These are phyloP conservation scores for Onygenales sp. DNA, from an alignment of 2,329 filamentous ascomycete genomes.

Conservation along the genomic window DNA sequence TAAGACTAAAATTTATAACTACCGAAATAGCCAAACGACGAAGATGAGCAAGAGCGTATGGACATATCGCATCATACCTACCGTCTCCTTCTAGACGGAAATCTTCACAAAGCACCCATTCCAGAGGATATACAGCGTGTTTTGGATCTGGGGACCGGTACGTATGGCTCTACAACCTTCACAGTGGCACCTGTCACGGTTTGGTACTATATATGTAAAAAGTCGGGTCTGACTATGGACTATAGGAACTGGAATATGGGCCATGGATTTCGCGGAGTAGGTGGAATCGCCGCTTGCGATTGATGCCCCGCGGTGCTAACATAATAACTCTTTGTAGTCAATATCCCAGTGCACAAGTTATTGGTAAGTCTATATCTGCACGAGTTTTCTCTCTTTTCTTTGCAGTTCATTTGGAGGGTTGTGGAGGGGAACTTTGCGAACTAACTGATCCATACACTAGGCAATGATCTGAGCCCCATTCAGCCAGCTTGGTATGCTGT, in stretches of 20 bases:
- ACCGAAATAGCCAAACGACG: conserved; percentile 2
- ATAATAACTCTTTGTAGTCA: not conserved
- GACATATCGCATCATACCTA: conserved; percentile 16
- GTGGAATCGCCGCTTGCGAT: not conserved
- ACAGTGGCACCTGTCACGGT: not conserved
- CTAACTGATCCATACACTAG: not conserved
- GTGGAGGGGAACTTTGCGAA: not conserved
- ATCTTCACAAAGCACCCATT: conserved; percentile 18
- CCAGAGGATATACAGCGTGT: conserved; percentile 7
- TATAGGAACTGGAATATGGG: conserved; percentile 7
- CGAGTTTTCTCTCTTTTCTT: too few species aligned
- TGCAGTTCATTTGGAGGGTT: too few species aligned
- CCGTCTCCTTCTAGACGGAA: conserved; percentile 13
- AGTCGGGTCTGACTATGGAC: not conserved
- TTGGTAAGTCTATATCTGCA: not conserved
- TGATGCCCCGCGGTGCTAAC: too few species aligned
- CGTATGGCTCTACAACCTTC: not conserved
- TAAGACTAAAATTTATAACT: not conserved
- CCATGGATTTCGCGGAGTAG: conserved; percentile 10
- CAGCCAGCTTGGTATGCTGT: conserved; percentile 10
- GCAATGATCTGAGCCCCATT: conserved; percentile 12
- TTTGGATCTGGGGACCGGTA: conserved; percentile 10
- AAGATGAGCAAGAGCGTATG: conserved; percentile 9
- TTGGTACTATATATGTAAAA: not conserved
- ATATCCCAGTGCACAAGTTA: not conserved